Percentiles rank a stretch among this genome's conserved stretches.
These are phyloP conservation scores for Tilletia caries DNA, from an alignment of 1,284 basidiomycete genomes.

Conservation along the genomic window DNA sequence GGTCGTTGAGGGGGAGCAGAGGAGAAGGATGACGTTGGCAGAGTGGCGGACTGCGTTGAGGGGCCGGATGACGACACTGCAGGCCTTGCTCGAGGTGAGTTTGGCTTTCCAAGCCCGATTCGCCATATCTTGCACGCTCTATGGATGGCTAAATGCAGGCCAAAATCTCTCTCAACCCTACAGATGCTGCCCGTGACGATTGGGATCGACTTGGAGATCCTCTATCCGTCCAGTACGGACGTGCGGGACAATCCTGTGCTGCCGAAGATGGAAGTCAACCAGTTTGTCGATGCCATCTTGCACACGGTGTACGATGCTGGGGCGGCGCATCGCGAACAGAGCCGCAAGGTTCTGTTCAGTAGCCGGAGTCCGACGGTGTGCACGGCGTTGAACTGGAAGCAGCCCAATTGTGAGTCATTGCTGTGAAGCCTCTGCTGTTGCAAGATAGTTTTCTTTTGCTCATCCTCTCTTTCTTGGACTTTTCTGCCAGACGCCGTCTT, in stretches of 20 bases:
- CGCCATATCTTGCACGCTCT: no score
- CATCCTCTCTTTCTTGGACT: constrained; percentile 18
- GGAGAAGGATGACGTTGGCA: constrained; percentile 24
- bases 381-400: constrained; percentile 93
- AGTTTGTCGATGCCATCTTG: constrained; percentile 49
- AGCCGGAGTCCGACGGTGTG: constrained; percentile 48
- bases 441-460: no score
- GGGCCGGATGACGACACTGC: constrained; percentile 33
- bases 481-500: constrained; percentile 72
- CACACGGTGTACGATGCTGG: constrained; percentile 51
- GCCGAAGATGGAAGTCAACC: constrained; percentile 47
- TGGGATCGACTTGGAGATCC: constrained; percentile 48
- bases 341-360: constrained; percentile 48
- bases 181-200: constrained; percentile 35
- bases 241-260: constrained; percentile 37
- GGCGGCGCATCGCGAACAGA: constrained; percentile 34
- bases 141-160: no score
- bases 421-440: no score
- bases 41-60: constrained; percentile 41
- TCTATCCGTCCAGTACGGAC: constrained; percentile 43
- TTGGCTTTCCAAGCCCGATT: background rate
- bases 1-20: constrained; percentile 17
- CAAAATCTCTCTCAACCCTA: background rate
- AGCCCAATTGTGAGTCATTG: constrained; percentile 78
- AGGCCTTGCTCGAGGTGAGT: constrained; percentile 34